Conservation (phyloP, 441 rosid genomes). For the Populus hybrid region DNA sequence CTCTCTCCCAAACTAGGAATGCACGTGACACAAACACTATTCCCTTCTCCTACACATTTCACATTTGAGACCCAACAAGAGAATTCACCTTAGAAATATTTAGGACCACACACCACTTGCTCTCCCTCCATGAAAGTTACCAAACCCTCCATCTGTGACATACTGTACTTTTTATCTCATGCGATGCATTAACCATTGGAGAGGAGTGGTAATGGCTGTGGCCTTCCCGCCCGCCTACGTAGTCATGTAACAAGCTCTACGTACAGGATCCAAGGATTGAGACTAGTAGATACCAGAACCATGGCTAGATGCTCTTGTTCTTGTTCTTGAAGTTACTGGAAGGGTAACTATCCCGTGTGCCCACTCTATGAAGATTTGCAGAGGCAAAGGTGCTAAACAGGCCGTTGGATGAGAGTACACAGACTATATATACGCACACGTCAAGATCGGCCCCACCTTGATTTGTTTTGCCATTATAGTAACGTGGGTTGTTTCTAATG, state of each 20-base stretch:
- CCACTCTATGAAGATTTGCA: conserved; percentile 9
- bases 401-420: conserved; percentile 22
- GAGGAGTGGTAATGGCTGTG: no score
- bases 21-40: conserved; percentile 43
- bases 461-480: conserved; percentile 29
- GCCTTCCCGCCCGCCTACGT: no score
- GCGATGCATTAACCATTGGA: no score
- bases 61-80: not conserved
- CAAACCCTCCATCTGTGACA: no score
- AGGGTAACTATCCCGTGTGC: conserved; percentile 15
- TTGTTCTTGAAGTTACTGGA: conserved; percentile 1
- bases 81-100: not conserved
- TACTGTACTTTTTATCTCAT: no score
- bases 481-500: conserved; percentile 32
- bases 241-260: no score
- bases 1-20: conserved; percentile 15
- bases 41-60: not conserved
- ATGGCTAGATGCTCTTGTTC: not conserved
- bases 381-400: not conserved
- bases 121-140: not conserved
- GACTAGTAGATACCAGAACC: no score
- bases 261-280: no score
- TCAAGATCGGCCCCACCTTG: conserved; percentile 19
- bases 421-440: not conserved
- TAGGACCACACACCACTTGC: not conserved